Evolutionary conservation across 2,329 filamentous ascomycete genomes (phyloP).

Genomic region (Clathrospora elynae): DNA sequence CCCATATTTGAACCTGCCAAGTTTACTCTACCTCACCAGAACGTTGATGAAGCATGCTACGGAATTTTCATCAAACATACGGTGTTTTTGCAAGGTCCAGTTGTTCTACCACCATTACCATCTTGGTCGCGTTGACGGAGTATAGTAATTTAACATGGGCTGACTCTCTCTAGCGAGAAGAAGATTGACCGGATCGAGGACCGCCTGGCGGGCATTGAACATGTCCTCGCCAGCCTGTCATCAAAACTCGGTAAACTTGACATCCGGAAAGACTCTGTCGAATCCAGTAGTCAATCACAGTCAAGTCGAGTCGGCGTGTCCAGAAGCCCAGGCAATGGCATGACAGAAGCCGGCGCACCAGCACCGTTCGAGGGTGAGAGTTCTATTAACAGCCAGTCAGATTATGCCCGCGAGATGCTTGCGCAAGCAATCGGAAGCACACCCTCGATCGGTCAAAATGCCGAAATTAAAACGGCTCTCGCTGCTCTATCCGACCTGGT

Average conservation of each 20-base stretch:
- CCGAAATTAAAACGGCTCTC: slow-evolving; percentile 42
- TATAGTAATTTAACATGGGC: too few species aligned
- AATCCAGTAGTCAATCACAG: slow-evolving; percentile 33
- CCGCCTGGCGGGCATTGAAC: slow-evolving; percentile 56
- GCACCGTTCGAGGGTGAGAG: slow-evolving; percentile 57
- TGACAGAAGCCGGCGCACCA: slow-evolving; percentile 33
- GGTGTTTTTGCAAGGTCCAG: too few species aligned
- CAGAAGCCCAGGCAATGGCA: slow-evolving; percentile 21
- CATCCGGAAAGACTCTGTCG: slow-evolving; percentile 24
- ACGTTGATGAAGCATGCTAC: too few species aligned
- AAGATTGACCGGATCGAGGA: slow-evolving; percentile 61
- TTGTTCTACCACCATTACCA: too few species aligned
- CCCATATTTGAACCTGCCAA: too few species aligned
- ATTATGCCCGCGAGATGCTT: slow-evolving; percentile 53
- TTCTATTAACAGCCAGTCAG: slow-evolving; percentile 55
- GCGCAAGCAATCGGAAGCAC: slow-evolving; percentile 47
- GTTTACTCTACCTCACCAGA: too few species aligned
- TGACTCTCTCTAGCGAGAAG: slow-evolving; percentile 50
- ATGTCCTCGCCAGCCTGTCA: slow-evolving; percentile 47
- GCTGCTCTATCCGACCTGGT: slow-evolving; percentile 43
- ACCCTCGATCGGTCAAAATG: slow-evolving; percentile 42
- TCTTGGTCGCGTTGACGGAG: too few species aligned
- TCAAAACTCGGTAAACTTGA: slow-evolving; percentile 37
- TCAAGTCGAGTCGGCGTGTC: slow-evolving; percentile 24
- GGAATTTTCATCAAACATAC: too few species aligned